Base-by-base conservation (phyloP, 371 early-diverging fungal species). In the Sporodiniella umbellata region DNA sequence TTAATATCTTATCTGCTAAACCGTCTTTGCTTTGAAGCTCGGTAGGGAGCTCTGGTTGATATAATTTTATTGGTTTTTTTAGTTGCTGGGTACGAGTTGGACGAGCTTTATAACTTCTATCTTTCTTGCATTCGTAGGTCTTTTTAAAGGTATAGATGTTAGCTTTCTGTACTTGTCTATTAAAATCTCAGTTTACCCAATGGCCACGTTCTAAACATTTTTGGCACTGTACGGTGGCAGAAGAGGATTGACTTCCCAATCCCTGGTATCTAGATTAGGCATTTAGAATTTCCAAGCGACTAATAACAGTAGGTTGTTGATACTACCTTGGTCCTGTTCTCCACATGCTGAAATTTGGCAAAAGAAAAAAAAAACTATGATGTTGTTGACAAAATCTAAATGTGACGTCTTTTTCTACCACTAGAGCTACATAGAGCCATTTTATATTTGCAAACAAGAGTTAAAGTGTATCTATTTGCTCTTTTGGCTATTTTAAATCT, bases 11-110 rank as follows among this genome's bases (percentile, higher is more conserved):
- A 51, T 72, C 80, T 4, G 84, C 81, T 21, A 81, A 61, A 2
- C 81, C 81, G 11, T 68, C 54, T 65, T 75, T 79, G 44, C 71
- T 68, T 45, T 67, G 63, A 33, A 82, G 66, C 49, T 80, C 82
- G 8, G 68, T 67, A 0, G 82, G 82, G 22, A 84, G 48, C 33
- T 79, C 78, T 14, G 79, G 69, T 19, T 69, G 51, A 19, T 66
- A 59, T 12, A 77, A 56, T 42, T 79, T 80, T n/a, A 82, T 28
- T 3, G 82, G 84, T 31, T 78, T 79, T 45, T 67, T 67, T 7
- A 84, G 65, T 42, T 84, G 84, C 35, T 84, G 84, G 33, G 84
- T 84, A 42, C 84, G 78, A 14, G 81, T 80, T 0, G 84, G 84
- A 31, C 84, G 67, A 10, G 75, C 42, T 52, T 66, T 78, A 46